phyloP scores from a whole-genome alignment of 768 basidiomycete species.

The Ramaria sp. region DNA sequence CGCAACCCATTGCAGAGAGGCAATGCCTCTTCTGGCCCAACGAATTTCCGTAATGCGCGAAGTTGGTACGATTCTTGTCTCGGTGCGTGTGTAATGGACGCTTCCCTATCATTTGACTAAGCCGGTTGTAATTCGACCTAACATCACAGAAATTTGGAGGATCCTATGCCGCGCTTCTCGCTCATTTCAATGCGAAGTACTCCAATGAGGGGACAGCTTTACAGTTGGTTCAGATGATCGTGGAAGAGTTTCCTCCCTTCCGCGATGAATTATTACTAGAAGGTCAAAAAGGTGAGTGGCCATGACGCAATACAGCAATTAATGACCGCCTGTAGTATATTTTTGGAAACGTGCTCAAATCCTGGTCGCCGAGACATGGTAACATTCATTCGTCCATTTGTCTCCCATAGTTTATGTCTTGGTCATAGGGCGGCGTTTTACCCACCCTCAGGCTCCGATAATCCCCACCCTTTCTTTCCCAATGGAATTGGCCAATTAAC shows the following conservation, averaged over 20 bases:
- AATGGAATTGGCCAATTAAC: conserved; percentile 60
- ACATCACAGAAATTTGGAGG: conserved; percentile 48
- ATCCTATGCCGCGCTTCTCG: conserved; percentile 57
- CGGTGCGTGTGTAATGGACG: conserved; percentile 30
- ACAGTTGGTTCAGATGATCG: conserved; percentile 60
- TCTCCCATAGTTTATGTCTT: background rate
- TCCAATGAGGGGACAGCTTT: conserved; percentile 53
- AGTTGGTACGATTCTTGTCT: conserved; percentile 59
- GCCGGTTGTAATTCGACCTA: background rate
- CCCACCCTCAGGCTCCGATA: conserved; percentile 31
- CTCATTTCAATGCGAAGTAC: conserved; percentile 44
- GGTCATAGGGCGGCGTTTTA: conserved; percentile 79
- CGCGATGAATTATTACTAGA: conserved; percentile 54
- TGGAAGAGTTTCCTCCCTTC: conserved; percentile 63
- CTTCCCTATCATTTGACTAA: background rate
- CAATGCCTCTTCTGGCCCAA: conserved; percentile 57
- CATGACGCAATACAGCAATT: background rate
- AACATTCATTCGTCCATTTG: background rate
- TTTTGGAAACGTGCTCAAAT: conserved; percentile 92
- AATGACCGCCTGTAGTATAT: conserved; percentile 35
- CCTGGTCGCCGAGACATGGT: conserved; percentile 76
- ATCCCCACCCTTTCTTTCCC: conserved; percentile 64
- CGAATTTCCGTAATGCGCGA: conserved; percentile 71
- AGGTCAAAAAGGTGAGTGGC: conserved; percentile 42
- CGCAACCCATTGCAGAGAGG: conserved; percentile 43